Evolutionary conservation across 1,284 basidiomycete genomes (phyloP).

Genomic region (Bjerkandera adusta): DNA sequence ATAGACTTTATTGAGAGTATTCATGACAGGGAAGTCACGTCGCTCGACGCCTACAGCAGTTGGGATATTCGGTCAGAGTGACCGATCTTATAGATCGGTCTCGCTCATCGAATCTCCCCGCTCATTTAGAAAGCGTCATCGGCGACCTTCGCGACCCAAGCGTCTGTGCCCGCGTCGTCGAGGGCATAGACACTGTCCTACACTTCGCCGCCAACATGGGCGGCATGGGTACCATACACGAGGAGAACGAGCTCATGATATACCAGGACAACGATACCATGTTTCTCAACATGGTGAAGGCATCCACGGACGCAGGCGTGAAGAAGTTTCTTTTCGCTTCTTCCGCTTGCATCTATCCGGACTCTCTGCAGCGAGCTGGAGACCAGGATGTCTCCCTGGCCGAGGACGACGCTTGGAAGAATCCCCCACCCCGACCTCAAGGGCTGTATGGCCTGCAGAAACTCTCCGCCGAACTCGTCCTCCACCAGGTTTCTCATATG

Average conservation of each 20-base stretch:
- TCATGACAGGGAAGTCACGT: slow-evolving; percentile 48
- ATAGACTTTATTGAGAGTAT: neutral
- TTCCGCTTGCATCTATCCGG: slow-evolving; percentile 58
- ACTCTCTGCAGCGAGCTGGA: slow-evolving; percentile 35
- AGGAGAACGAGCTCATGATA: slow-evolving; percentile 45
- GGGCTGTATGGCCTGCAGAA: slow-evolving; percentile 62
- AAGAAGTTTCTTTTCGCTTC: slow-evolving; percentile 52
- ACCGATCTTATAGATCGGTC: slow-evolving; percentile 37
- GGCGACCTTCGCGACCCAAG: slow-evolving; percentile 47
- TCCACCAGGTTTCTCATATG: slow-evolving; percentile 34
- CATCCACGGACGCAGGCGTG: slow-evolving; percentile 37
- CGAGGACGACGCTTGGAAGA: slow-evolving; percentile 43
- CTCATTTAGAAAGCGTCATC: slow-evolving; percentile 36
- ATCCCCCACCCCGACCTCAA: slow-evolving; percentile 41
- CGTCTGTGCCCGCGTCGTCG: slow-evolving; percentile 37
- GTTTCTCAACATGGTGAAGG: slow-evolving; percentile 44
- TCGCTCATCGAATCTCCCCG: slow-evolving; percentile 22
- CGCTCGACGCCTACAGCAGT: slow-evolving; percentile 35
- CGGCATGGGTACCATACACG: slow-evolving; percentile 60
- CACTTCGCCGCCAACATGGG: slow-evolving; percentile 63
- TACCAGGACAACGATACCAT: slow-evolving; percentile 50
- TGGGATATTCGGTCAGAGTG: slow-evolving; percentile 39
- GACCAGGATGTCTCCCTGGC: slow-evolving; percentile 39
- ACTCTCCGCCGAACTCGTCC: slow-evolving; percentile 46
- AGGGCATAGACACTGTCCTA: slow-evolving; percentile 41